These are phyloP conservation scores for Alternaria sp. DNA, from an alignment of 2,329 filamentous ascomycete genomes.

Conservation along the genomic window DNA sequence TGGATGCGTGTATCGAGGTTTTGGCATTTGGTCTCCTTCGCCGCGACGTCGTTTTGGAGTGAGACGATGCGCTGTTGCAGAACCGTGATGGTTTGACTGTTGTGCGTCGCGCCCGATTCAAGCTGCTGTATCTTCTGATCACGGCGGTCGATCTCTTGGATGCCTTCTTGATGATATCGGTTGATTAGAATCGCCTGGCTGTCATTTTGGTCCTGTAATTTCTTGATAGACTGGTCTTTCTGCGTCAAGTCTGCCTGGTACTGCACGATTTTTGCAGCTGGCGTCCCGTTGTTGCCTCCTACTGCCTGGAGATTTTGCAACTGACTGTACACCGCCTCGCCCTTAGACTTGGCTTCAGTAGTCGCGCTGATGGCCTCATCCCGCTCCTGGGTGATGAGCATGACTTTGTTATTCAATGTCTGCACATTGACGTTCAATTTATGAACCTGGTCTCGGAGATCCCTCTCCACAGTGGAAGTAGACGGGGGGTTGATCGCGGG, in stretches of 20 bases:
- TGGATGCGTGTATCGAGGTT: not conserved
- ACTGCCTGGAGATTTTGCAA: not conserved
- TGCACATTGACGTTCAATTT: not conserved
- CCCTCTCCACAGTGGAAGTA: not conserved
- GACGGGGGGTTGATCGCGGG: not conserved
- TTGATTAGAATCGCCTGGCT: not conserved
- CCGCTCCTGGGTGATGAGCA: not conserved
- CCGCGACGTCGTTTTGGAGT: not conserved
- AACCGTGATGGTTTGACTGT: not conserved
- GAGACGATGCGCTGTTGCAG: not conserved
- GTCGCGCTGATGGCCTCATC: not conserved
- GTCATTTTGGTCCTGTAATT: not conserved
- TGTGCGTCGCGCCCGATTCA: not conserved
- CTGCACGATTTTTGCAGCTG: not conserved
- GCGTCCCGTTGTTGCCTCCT: not conserved
- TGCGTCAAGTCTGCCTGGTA: not conserved
- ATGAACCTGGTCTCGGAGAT: not conserved
- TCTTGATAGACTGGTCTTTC: not conserved
- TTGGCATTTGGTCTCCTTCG: not conserved
- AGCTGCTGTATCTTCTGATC: not conserved
- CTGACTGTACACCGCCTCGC: not conserved
- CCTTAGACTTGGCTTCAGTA: not conserved
- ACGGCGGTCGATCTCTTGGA: not conserved
- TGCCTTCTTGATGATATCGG: not conserved
- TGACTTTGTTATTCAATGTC: not conserved